Evolutionary conservation across 2,329 filamentous ascomycete species (phyloP).

Genomic region (Periconia sp.): DNA sequence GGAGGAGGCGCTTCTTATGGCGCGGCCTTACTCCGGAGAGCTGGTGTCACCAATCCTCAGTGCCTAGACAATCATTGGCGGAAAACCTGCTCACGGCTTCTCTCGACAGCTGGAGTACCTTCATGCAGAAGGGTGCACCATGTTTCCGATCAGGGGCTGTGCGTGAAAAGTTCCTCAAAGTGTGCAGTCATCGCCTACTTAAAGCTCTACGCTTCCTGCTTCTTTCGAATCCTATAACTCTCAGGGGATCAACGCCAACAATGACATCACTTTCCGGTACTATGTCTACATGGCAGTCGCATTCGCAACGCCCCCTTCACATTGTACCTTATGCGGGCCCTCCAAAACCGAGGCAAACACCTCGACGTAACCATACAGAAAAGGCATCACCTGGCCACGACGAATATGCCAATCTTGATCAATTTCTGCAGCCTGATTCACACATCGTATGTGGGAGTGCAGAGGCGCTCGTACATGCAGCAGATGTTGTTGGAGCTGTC

Average conservation of each 20-base stretch:
- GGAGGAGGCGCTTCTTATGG: constrained; percentile 5
- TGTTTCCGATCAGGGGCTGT: too few relatives aligned
- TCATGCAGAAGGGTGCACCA: too few relatives aligned
- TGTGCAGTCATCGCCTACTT: constrained; percentile 16
- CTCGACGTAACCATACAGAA: constrained; percentile 11
- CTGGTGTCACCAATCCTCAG: constrained; percentile 10
- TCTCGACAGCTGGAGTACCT: constrained; percentile 1
- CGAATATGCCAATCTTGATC: constrained; percentile 3
- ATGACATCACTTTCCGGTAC: constrained; percentile 12
- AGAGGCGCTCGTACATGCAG: constrained; percentile 11
- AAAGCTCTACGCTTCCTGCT: constrained; percentile 13
- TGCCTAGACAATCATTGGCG: constrained; percentile 10
- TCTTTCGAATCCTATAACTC: constrained; percentile 8
- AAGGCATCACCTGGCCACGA: constrained; percentile 5
- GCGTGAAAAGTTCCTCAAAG: constrained; percentile 6
- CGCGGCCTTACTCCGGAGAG: constrained; percentile 9
- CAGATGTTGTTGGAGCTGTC: constrained; percentile 10
- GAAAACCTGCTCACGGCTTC: constrained; percentile 7
- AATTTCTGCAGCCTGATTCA: constrained; percentile 8
- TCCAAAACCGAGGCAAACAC: constrained; percentile 12
- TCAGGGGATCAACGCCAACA: constrained; percentile 11
- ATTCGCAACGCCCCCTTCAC: constrained; percentile 7
- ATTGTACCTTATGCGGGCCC: constrained; percentile 14
- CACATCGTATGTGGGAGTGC: constrained; percentile 9
- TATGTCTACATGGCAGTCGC: constrained; percentile 6